Evolutionary conservation across 306 rosid species (phyloP).

Genomic region (Pyrus communis): DNA sequence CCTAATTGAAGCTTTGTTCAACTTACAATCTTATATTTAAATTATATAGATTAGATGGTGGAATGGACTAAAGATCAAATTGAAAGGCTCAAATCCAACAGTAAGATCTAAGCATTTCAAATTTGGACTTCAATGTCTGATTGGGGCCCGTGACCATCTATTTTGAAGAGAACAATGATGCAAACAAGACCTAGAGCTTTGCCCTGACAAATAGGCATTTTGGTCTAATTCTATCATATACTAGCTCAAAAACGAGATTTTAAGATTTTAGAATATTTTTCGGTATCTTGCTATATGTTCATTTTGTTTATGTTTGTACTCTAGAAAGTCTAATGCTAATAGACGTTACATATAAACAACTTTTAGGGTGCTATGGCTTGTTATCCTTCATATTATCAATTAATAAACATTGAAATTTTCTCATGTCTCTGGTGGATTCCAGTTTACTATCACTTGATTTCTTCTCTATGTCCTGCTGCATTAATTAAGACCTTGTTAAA

Average conservation of each 20-base stretch:
- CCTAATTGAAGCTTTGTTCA: neutral
- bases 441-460: neutral
- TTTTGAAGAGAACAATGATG: neutral
- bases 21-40: too few species aligned
- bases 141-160: neutral
- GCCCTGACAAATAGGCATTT: neutral
- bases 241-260: neutral
- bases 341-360: neutral
- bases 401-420: neutral
- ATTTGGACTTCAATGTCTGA: neutral
- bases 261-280: too few species aligned
- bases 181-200: neutral
- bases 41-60: neutral
- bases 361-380: neutral
- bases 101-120: neutral
- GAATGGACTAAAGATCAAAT: neutral
- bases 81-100: neutral
- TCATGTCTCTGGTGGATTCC: neutral
- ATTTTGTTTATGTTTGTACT: neutral
- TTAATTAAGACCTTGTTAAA: neutral
- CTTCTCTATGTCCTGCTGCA: neutral
- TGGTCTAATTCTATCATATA: neutral
- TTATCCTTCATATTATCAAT: too few species aligned
- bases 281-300: too few species aligned
- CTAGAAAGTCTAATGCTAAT: neutral